Evolutionary conservation across 176 grass and related monocot species (phyloP).

Genomic region (Thalia dealbata): DNA sequence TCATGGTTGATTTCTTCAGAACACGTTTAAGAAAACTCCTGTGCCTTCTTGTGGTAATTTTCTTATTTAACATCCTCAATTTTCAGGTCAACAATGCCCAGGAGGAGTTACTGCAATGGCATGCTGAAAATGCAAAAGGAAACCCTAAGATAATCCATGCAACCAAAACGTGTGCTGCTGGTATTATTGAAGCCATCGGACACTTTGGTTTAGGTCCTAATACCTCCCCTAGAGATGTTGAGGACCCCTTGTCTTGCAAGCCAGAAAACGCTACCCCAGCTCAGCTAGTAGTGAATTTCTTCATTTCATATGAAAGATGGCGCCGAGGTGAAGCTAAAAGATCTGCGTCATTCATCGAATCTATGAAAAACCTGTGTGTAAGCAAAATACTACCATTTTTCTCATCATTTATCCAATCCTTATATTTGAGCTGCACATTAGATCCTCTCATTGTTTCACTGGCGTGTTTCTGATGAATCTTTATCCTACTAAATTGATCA

Average conservation of each 20-base stretch:
- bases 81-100: constrained; percentile 83
- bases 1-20: constrained; percentile 59
- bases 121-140: constrained; percentile 49
- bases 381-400: constrained; percentile 23
- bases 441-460: neutral
- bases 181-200: constrained; percentile 74
- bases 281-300: constrained; percentile 52
- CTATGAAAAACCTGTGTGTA: constrained; percentile 61
- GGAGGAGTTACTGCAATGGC: constrained; percentile 80
- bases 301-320: constrained; percentile 79
- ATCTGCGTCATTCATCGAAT: constrained; percentile 37
- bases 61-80: neutral
- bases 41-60: neutral
- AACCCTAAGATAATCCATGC: constrained; percentile 59
- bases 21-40: neutral
- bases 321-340: constrained; percentile 44
- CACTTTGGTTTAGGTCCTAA: constrained; percentile 62
- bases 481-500: neutral
- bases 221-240: constrained; percentile 48
- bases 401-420: constrained; percentile 1
- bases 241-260: constrained; percentile 39
- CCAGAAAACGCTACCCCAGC: constrained; percentile 41
- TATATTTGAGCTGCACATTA: neutral
- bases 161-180: constrained; percentile 59
- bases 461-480: neutral